phyloP scores from a whole-genome alignment of 805 yeast species.

The Saturnispora hagleri region DNA sequence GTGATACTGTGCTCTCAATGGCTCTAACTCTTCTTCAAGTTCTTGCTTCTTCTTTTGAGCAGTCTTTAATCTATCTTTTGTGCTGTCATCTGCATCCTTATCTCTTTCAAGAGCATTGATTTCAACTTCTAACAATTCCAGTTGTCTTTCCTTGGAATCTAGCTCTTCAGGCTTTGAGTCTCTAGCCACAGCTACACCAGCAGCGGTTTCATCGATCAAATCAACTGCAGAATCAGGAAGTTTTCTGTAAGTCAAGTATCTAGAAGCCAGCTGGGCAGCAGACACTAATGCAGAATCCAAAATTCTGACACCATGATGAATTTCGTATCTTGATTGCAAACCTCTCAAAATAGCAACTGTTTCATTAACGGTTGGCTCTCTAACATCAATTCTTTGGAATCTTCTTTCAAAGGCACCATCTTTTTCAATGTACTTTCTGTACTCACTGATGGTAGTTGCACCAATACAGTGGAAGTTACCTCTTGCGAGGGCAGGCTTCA shows the following conservation, averaged over 20 bases:
- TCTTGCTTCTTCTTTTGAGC: constrained; percentile 77
- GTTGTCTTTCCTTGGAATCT: constrained; percentile 86
- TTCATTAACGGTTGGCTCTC: constrained; percentile 86
- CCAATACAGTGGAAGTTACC: constrained; percentile 96
- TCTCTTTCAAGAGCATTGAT: constrained; percentile 96
- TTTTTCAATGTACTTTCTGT: constrained; percentile 84
- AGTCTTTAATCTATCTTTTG: constrained; percentile 74
- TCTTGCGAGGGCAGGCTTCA: constrained; percentile 95
- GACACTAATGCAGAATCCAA: constrained; percentile 89
- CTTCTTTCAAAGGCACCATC: constrained; percentile 99
- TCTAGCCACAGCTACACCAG: constrained; percentile 95
- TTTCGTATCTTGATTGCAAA: constrained; percentile 87
- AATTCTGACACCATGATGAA: constrained; percentile 95
- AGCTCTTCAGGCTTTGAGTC: constrained; percentile 97
- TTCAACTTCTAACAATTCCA: constrained; percentile 88
- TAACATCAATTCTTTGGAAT: constrained; percentile 94
- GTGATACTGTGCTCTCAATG: constrained; percentile 74
- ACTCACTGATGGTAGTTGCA: constrained; percentile 94
- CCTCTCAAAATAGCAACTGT: constrained; percentile 96
- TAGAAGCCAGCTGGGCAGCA: constrained; percentile 89
- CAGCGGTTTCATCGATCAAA: constrained; percentile 91
- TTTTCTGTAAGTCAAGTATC: constrained; percentile 90
- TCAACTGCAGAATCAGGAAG: constrained; percentile 97
- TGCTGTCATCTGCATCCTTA: constrained; percentile 70
- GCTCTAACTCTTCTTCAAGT: constrained; percentile 74